Evolutionary conservation across 1,139 yeast genomes (phyloP), one percentile per base, ranked within the genome.

Genomic region (Blastobotrys proliferans): DNA sequence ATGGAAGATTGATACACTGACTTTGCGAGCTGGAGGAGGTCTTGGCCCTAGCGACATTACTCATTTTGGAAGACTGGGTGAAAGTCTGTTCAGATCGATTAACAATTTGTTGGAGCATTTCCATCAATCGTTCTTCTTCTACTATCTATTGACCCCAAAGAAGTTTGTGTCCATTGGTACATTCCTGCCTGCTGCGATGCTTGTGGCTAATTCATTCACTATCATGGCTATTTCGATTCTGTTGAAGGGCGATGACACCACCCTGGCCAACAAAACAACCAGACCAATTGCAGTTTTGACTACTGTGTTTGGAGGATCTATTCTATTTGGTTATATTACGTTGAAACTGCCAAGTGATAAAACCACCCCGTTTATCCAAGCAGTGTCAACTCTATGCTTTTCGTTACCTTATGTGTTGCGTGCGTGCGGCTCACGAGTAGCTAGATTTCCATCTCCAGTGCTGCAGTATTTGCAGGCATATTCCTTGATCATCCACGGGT

Each of bases 81-180:
- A 94, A 62, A 86, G 94, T 2, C 71, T 85, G 13, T 80, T 90
- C 59, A 75, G 98, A 51, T 82, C 96, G 0, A 86, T 94, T 34
- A 94, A 94, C 66, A 94, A 94, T 62, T 71, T 94, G 54, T 70
- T 92, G 45, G 99, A 94, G 62, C 94, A 90, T 61, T 92, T 92
- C 63, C 99, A 94, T 62, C 98, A 94, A 62, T 87, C 97, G 1
- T 94, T 88, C 61, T 94, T 94, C 70, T 94, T 90, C 60, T 94
- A 90, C 66, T 72, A 92, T 55, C 66, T 94, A 66, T 66, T 94
- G 46, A 77, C 90, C 0, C 94, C 97, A 10, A 69, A 73, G 47
- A 66, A 75, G 48, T 94, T 94, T 67, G 95, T 92, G 13, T 86
- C 96, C 3, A 90, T 94, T 53, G 97, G 96, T 2, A 87, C 95